phyloP scores from a whole-genome alignment of 2,329 filamentous ascomycete genomes.

The Aspergillus sp. region DNA sequence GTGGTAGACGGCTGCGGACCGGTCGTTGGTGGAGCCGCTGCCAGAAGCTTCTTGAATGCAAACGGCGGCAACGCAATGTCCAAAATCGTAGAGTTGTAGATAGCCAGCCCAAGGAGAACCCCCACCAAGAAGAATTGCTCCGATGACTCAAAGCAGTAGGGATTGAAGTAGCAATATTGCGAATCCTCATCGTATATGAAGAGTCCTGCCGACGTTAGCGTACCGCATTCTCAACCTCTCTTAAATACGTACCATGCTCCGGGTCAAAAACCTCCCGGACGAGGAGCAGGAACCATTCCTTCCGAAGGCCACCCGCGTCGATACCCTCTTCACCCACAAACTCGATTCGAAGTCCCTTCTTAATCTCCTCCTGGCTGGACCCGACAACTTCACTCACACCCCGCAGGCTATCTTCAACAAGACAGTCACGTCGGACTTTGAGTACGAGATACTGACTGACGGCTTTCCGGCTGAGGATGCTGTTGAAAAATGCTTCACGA shows the following conservation, averaged over 20 bases:
- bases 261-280: slow-evolving; percentile 89
- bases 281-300: slow-evolving; percentile 91
- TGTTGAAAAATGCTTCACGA: slow-evolving; percentile 86
- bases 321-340: slow-evolving; percentile 88
- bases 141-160: slow-evolving; percentile 81
- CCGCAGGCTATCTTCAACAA: slow-evolving; percentile 83
- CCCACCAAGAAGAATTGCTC: slow-evolving; percentile 91
- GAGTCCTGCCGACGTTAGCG: slow-evolving; percentile 58
- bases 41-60: slow-evolving; percentile 81
- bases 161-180: slow-evolving; percentile 89
- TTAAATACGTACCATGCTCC: slow-evolving; percentile 65
- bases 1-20: slow-evolving; percentile 56
- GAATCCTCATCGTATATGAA: slow-evolving; percentile 92
- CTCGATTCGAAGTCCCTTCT: slow-evolving; percentile 81
- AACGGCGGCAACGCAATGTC: slow-evolving; percentile 87
- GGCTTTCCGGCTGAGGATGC: slow-evolving; percentile 70
- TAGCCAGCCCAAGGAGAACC: slow-evolving; percentile 81
- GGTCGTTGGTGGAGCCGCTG: slow-evolving; percentile 65
- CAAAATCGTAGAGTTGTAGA: slow-evolving; percentile 92
- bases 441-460: slow-evolving; percentile 76
- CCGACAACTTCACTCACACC: slow-evolving; percentile 83
- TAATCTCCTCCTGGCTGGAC: slow-evolving; percentile 77
- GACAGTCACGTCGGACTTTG: slow-evolving; percentile 75
- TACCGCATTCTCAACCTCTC: background rate
- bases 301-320: slow-evolving; percentile 82